A percentile compares a stretch with the other conserved stretches of the same genome.
These are phyloP conservation scores for Sclerotinia subarctica DNA, from an alignment of 2,329 filamentous ascomycete genomes.

Conservation along the genomic window DNA sequence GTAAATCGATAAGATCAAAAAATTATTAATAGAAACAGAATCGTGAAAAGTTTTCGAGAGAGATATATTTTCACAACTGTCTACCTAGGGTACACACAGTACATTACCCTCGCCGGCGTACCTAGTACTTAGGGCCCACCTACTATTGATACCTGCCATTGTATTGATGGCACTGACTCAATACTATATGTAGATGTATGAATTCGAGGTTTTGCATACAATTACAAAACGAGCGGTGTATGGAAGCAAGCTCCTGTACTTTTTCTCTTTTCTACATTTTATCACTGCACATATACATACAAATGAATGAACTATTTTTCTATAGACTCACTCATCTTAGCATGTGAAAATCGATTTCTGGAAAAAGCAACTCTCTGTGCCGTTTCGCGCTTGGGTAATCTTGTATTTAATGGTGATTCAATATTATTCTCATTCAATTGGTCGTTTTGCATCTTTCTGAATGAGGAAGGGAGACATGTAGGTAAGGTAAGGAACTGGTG, in stretches of 20 bases:
- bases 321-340: not conserved
- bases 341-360: not conserved
- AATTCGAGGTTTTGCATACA: not conserved
- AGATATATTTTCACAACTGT: too few relatives aligned
- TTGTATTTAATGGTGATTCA: too few relatives aligned
- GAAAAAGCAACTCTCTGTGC: not conserved
- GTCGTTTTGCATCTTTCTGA: not conserved
- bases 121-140: not conserved
- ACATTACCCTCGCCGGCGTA: not conserved
- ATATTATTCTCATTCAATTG: too few relatives aligned
- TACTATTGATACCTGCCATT: not conserved
- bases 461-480: not conserved
- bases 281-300: not conserved
- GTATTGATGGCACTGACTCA: not conserved
- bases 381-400: slow-evolving; percentile 7
- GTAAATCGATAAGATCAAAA: too few relatives aligned
- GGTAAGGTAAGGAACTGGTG: not conserved
- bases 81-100: not conserved
- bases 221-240: not conserved
- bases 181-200: not conserved
- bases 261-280: not conserved
- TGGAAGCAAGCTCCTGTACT: not conserved
- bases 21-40: too few relatives aligned
- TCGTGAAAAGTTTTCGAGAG: not conserved
- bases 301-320: not conserved